Percentiles rank a stretch among this genome's conserved stretches.
phyloP scores from a whole-genome alignment of 2,329 filamentous ascomycete species.

The Microascus cirrosus region DNA sequence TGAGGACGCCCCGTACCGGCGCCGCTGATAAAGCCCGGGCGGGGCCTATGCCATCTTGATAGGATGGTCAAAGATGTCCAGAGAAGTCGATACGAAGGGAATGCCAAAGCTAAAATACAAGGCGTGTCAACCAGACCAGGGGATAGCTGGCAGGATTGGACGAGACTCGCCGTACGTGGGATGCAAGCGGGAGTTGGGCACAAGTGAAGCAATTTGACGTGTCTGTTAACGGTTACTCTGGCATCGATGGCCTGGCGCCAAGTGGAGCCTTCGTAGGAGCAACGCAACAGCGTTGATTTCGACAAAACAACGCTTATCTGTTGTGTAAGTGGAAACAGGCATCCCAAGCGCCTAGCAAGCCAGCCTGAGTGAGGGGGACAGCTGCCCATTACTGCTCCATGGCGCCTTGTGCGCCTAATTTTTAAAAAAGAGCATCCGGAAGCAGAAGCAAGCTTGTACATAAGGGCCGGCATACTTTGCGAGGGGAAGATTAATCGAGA shows the following conservation, averaged over 20 bases:
- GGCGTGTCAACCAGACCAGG: not conserved
- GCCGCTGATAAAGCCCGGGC: not conserved
- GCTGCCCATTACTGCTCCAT: not conserved
- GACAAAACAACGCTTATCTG: not conserved
- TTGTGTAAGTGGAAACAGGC: not conserved
- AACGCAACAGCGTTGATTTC: too few species aligned
- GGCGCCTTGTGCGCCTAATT: not conserved
- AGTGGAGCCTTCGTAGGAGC: too few species aligned
- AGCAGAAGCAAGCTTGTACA: too few species aligned
- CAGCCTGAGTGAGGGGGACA: not conserved
- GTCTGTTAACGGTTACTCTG: not conserved
- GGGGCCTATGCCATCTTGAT: not conserved
- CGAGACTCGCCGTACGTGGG: not conserved
- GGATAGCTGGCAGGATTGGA: not conserved
- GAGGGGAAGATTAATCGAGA: too few species aligned
- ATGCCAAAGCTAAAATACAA: not conserved
- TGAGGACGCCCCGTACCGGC: not conserved
- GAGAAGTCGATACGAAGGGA: not conserved
- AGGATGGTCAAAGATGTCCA: not conserved
- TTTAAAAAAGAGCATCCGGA: too few species aligned
- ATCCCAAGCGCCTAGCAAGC: not conserved
- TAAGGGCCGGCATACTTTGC: too few species aligned
- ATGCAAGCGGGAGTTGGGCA: not conserved
- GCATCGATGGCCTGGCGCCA: not conserved
- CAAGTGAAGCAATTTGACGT: not conserved